Conservation (phyloP, 768 basidiomycete genomes). For the Pleurotus giganteus region DNA sequence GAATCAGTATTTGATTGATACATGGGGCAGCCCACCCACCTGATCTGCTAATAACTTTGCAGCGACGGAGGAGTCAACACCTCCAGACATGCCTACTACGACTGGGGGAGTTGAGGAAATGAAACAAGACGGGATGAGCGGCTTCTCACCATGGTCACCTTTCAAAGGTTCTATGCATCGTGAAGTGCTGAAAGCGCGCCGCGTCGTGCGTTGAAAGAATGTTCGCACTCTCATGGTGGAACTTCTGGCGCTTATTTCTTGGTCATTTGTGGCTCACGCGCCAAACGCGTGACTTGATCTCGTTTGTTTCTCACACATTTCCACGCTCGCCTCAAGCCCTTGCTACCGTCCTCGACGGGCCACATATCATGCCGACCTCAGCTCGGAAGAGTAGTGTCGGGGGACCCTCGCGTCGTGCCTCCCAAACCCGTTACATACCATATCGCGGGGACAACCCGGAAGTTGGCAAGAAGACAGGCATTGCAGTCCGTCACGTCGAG, state of each 20-base stretch:
- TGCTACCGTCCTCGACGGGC: background rate
- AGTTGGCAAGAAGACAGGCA: slow-evolving; percentile 80
- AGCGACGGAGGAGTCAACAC: slow-evolving; percentile 91
- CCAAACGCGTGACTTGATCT: slow-evolving; percentile 7
- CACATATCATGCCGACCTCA: slow-evolving; percentile 37
- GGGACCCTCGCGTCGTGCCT: slow-evolving; percentile 44
- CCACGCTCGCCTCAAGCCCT: background rate
- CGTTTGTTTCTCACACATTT: slow-evolving; percentile 1
- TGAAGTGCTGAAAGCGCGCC: background rate
- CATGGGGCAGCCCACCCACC: slow-evolving; percentile 32
- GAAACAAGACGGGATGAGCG: too few species aligned
- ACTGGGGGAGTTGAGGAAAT: slow-evolving; percentile 42
- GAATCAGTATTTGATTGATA: background rate
- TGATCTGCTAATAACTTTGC: slow-evolving; percentile 72
- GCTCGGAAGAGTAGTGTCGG: slow-evolving; percentile 47
- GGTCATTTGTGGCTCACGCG: slow-evolving; percentile 20
- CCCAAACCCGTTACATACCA: slow-evolving; percentile 68
- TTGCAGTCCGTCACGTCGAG: slow-evolving; percentile 64
- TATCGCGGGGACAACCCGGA: slow-evolving; percentile 76
- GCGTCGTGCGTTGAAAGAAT: background rate
- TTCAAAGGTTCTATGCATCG: slow-evolving; percentile 9
- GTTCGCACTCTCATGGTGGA: background rate
- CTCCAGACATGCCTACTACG: slow-evolving; percentile 91
- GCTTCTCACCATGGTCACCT: slow-evolving; percentile 18
- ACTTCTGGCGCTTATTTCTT: background rate